Conservation (phyloP, 106 monocot genomes). For the Allium cepa region DNA sequence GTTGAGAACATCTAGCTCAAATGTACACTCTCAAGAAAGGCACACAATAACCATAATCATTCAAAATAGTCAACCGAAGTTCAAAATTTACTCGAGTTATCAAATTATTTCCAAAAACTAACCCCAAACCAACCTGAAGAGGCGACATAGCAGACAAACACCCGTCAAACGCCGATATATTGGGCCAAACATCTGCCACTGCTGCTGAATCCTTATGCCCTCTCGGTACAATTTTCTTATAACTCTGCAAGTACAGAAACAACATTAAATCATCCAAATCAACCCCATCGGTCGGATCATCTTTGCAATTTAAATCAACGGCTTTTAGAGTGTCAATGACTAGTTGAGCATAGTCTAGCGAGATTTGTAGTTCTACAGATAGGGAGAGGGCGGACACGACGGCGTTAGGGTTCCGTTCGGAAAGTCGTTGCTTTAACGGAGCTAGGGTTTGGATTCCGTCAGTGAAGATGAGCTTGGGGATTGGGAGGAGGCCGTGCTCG, state of each 20-base stretch:
- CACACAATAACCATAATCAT: too few species aligned
- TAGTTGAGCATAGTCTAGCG: constrained; percentile 43
- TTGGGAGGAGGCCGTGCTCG: constrained; percentile 95
- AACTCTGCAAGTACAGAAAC: constrained; percentile 76
- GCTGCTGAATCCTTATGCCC: constrained; percentile 68
- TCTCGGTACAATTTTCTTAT: constrained; percentile 73
- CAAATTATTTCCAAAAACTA: too few species aligned
- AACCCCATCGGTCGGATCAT: constrained; percentile 12
- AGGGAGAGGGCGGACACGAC: constrained; percentile 23
- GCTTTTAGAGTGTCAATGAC: constrained; percentile 59
- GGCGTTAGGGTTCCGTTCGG: constrained; percentile 2
- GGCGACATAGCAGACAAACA: constrained; percentile 62
- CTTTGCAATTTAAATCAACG: constrained; percentile 33
- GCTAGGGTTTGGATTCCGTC: constrained; percentile 62
- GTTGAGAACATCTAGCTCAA: too few species aligned
- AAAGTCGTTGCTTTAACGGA: constrained; percentile 39
- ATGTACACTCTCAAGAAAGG: too few species aligned
- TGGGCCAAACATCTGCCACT: constrained; percentile 70
- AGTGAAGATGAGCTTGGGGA: constrained; percentile 79
- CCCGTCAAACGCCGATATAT: constrained; percentile 65
- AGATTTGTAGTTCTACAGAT: constrained; percentile 67
- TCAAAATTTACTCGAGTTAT: too few species aligned
- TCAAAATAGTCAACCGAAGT: too few species aligned
- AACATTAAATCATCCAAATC: constrained; percentile 68
- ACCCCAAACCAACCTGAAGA: constrained; percentile 30